Percentiles rank a stretch among this genome's conserved stretches.
Evolutionary conservation across 139 green algal species (phyloP).

Genomic region (Diplosphaera chodatii): DNA sequence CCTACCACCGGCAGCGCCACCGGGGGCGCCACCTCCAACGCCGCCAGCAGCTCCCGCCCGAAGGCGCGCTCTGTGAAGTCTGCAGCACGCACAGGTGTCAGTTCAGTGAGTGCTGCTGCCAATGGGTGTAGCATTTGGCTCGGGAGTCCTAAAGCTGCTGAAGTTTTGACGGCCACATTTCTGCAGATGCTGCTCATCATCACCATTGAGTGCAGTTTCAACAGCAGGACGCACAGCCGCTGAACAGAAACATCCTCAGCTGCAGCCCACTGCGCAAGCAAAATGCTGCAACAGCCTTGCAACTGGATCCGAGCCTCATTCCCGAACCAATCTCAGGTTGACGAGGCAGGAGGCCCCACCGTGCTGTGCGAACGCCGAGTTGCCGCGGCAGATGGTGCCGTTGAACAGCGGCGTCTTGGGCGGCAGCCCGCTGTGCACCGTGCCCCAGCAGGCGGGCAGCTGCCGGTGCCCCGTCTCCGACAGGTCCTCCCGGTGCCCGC

Average conservation of each 20-base stretch:
- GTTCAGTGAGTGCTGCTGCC: no score
- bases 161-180: no score
- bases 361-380: background rate
- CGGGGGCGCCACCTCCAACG: conserved; percentile 61
- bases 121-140: no score
- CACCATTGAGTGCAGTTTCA: no score
- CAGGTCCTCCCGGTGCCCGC: conserved; percentile 5
- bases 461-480: conserved; percentile 15
- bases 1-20: conserved; percentile 65
- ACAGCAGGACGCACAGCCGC: no score
- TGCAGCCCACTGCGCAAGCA: no score
- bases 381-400: conserved; percentile 59
- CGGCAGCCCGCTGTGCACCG: conserved; percentile 70
- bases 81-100: conserved; percentile 1
- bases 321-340: no score
- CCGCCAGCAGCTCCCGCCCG: background rate
- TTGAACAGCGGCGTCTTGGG: conserved; percentile 73
- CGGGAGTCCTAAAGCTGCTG: no score
- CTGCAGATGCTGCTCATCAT: no score
- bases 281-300: no score
- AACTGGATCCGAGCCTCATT: background rate
- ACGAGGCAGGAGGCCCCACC: no score
- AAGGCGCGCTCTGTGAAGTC: background rate
- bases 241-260: no score
- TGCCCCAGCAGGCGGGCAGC: conserved; percentile 14